A percentile compares a stretch with the other conserved stretches of the same genome.
These are phyloP conservation scores for Moesziomyces sp. DNA, from an alignment of 1,284 basidiomycete species.

Conservation along the genomic window DNA sequence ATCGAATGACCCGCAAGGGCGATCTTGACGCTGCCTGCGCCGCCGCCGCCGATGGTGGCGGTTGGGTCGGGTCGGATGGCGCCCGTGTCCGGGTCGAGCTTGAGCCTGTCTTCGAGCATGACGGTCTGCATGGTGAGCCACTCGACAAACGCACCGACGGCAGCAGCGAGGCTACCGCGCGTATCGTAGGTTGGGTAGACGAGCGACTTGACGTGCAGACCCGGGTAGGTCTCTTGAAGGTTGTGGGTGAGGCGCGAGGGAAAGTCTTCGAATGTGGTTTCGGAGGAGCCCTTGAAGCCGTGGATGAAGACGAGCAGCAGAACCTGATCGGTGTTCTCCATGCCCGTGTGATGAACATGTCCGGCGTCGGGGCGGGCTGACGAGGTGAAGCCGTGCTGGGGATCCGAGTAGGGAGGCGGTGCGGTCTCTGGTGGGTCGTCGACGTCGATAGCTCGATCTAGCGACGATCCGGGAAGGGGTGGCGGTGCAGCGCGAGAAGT, in stretches of 20 bases:
- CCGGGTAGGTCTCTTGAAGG: constrained; percentile 71
- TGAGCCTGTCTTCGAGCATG: constrained; percentile 75
- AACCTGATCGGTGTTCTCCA: constrained; percentile 35
- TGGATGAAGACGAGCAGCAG: constrained; percentile 59
- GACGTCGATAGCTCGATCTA: constrained; percentile 27
- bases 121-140: constrained; percentile 77
- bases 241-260: constrained; percentile 81
- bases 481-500: background rate
- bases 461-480: constrained; percentile 17
- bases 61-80: constrained; percentile 17
- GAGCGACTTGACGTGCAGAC: constrained; percentile 76
- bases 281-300: constrained; percentile 76
- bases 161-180: constrained; percentile 60
- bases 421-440: constrained; percentile 32
- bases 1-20: constrained; percentile 86
- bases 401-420: constrained; percentile 4
- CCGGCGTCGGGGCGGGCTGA: background rate
- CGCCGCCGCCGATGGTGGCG: constrained; percentile 44
- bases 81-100: constrained; percentile 32
- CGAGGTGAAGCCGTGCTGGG: constrained; percentile 16
- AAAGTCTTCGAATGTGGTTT: constrained; percentile 80
- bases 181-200: constrained; percentile 92
- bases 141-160: constrained; percentile 48
- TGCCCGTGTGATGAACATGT: constrained; percentile 26
- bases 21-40: constrained; percentile 71